Conservation (phyloP, 1,284 basidiomycete genomes). For the Meira nashicola region DNA sequence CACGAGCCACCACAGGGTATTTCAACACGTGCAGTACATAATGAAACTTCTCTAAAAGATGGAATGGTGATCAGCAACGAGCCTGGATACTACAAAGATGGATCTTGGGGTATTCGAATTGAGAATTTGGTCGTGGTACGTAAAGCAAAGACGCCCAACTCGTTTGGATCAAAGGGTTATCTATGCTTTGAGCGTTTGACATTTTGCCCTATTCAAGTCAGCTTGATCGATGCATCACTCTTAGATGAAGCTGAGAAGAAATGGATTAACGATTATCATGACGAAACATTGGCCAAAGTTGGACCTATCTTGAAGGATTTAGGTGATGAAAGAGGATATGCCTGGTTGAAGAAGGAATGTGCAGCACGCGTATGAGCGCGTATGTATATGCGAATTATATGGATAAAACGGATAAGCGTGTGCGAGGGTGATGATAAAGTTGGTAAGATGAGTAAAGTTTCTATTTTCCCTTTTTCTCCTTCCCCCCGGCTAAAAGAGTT, state of each 20-base stretch:
- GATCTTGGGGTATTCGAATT: constrained; percentile 85
- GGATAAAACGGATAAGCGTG: background rate
- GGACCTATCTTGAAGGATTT: constrained; percentile 65
- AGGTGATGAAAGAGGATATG: constrained; percentile 65
- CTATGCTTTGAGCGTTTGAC: constrained; percentile 68
- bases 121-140: constrained; percentile 61
- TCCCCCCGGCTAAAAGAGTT: background rate
- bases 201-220: constrained; percentile 74
- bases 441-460: background rate
- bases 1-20: constrained; percentile 48
- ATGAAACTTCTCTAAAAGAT: constrained; percentile 49
- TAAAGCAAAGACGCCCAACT: constrained; percentile 62
- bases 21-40: constrained; percentile 42
- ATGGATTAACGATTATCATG: constrained; percentile 85
- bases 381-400: background rate
- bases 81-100: constrained; percentile 94
- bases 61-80: constrained; percentile 56
- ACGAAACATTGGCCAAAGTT: constrained; percentile 71
- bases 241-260: constrained; percentile 65
- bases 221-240: constrained; percentile 67
- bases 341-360: constrained; percentile 70
- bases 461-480: background rate
- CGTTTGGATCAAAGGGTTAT: constrained; percentile 65
- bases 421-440: background rate
- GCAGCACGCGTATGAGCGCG: constrained; percentile 8